Conservation (phyloP, 148 eudicot species). For the Rhododendron henanense region DNA sequence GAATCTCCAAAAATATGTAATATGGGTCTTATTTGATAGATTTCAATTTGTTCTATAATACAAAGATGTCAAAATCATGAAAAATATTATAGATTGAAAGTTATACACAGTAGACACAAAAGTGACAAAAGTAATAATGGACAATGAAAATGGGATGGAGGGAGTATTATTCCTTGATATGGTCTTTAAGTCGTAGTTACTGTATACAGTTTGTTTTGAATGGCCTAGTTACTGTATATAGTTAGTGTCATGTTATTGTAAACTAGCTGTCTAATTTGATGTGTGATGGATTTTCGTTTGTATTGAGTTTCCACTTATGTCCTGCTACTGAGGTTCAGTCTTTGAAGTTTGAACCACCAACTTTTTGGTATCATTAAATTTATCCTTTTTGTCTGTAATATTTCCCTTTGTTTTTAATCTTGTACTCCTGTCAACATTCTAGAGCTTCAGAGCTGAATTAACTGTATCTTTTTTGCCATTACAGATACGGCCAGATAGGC, state of each 20-base stretch:
- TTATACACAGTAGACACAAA: too few relatives aligned
- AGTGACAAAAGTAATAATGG: too few relatives aligned
- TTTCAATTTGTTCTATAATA: too few relatives aligned
- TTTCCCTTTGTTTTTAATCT: background rate
- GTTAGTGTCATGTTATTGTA: background rate
- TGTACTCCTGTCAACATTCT: background rate
- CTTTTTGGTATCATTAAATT: background rate
- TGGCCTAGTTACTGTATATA: background rate
- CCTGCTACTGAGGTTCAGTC: background rate
- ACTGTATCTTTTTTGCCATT: background rate
- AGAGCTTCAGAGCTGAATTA: background rate
- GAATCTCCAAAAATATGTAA: too few relatives aligned
- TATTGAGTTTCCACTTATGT: background rate
- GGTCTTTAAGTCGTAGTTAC: background rate
- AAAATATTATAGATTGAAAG: too few relatives aligned
- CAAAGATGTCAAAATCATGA: too few relatives aligned
- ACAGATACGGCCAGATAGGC: constrained; percentile 97
- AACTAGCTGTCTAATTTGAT: background rate
- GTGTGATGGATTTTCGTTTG: background rate
- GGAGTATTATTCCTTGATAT: background rate
- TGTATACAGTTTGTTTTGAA: background rate
- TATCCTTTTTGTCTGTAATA: background rate
- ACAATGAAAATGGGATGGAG: too few relatives aligned
- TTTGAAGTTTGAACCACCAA: background rate
- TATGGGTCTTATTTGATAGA: too few relatives aligned